Conservation (phyloP, 306 rosid genomes). For the Abrus precatorius region DNA sequence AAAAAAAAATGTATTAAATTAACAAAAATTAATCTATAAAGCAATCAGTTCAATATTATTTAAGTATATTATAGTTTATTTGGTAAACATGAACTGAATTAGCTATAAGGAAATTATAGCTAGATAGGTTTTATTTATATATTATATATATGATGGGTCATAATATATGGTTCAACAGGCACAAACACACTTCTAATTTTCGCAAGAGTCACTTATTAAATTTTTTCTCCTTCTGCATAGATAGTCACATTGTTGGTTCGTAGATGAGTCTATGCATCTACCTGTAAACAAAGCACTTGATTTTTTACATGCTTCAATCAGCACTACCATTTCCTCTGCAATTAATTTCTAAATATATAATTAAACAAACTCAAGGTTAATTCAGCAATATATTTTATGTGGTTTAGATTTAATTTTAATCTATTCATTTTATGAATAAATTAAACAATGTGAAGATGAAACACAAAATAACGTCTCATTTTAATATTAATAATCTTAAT, state of each 20-base stretch:
- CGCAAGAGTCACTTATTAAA: constrained; percentile 31
- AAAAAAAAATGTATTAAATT: too few relatives aligned
- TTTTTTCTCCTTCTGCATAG: constrained; percentile 43
- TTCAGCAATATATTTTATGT: too few relatives aligned
- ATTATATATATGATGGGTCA: neutral
- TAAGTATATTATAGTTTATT: constrained; percentile 30
- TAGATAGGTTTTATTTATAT: neutral
- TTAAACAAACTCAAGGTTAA: too few relatives aligned
- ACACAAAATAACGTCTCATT: too few relatives aligned
- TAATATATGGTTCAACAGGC: neutral
- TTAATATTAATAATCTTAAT: too few relatives aligned
- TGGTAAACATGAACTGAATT: neutral
- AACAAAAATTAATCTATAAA: too few relatives aligned
- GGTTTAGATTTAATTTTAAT: too few relatives aligned
- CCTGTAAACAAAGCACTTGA: constrained; percentile 37
- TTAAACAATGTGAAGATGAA: too few relatives aligned
- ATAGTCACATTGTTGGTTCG: neutral
- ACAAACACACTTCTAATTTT: constrained; percentile 36
- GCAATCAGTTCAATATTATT: too few relatives aligned
- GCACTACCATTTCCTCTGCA: constrained; percentile 45
- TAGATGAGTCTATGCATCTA: constrained; percentile 9
- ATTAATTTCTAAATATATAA: too few relatives aligned
- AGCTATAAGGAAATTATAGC: constrained; percentile 1
- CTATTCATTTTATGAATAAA: too few relatives aligned
- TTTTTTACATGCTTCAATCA: constrained; percentile 44